Conservation (phyloP, 306 rosid genomes). For the Begonia loranthoides region DNA sequence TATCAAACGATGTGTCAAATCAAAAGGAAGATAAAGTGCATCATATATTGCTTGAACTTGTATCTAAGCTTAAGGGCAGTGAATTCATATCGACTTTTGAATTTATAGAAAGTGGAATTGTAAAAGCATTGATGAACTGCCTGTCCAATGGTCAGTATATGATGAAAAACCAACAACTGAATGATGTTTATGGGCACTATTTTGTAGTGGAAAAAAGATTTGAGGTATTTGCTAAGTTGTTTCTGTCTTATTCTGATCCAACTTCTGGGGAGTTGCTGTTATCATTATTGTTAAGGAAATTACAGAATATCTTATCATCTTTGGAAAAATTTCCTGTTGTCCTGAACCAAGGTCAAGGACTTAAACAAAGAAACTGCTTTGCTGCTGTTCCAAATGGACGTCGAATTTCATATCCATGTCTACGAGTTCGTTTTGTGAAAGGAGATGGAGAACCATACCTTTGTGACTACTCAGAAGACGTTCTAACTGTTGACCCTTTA, state of each 20-base stretch:
- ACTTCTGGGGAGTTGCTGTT: constrained; percentile 36
- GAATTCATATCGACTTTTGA: constrained; percentile 96
- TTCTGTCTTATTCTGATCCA: constrained; percentile 32
- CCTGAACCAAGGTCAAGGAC: constrained; percentile 44
- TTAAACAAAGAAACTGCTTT: constrained; percentile 45
- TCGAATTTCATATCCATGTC: constrained; percentile 46
- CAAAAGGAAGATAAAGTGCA: constrained; percentile 42
- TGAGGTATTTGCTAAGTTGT: constrained; percentile 59
- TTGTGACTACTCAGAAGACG: constrained; percentile 41
- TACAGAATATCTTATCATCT: constrained; percentile 67
- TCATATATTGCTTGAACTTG: constrained; percentile 39
- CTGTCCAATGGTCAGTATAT: constrained; percentile 49
- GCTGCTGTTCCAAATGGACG: constrained; percentile 59
- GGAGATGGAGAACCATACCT: constrained; percentile 59
- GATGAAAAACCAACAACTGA: constrained; percentile 24
- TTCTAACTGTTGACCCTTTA: constrained; percentile 64
- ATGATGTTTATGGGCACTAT: constrained; percentile 17
- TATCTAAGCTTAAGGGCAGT: constrained; percentile 57
- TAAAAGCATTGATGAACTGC: constrained; percentile 57
- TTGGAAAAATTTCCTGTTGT: constrained; percentile 79
- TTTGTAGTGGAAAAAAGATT: constrained; percentile 56
- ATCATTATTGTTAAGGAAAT: constrained; percentile 39
- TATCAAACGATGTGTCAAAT: constrained; percentile 30
- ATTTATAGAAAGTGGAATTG: constrained; percentile 85
- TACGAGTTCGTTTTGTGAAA: constrained; percentile 60